Conservation (phyloP, 1,284 basidiomycete genomes). For the Salmacisia buchloeana region DNA sequence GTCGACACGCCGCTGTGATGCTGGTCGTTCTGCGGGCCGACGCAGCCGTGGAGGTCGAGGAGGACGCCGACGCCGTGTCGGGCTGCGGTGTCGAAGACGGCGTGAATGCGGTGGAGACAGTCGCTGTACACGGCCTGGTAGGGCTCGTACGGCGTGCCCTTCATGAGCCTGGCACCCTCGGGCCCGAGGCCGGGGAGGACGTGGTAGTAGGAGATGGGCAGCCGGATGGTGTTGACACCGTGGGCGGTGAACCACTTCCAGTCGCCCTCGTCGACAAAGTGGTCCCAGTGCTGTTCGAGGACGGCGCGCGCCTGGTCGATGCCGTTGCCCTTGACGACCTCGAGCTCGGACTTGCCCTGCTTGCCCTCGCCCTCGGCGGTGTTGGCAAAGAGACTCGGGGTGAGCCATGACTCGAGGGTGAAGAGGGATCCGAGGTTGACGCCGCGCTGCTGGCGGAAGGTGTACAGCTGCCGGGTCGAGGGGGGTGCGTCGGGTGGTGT, state of each 20-base stretch:
- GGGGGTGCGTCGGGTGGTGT: slow-evolving; percentile 11
- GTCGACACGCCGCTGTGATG: slow-evolving; percentile 44
- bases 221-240: slow-evolving; percentile 75
- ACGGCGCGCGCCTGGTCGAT: slow-evolving; percentile 57
- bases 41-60: slow-evolving; percentile 62
- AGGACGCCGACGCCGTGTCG: slow-evolving; percentile 69
- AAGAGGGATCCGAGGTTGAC: slow-evolving; percentile 68
- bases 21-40: slow-evolving; percentile 58
- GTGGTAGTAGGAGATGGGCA: slow-evolving; percentile 66
- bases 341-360: slow-evolving; percentile 53
- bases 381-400: slow-evolving; percentile 28
- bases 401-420: slow-evolving; percentile 50
- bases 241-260: slow-evolving; percentile 62
- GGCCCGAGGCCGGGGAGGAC: slow-evolving; percentile 65
- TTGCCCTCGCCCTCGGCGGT: slow-evolving; percentile 11
- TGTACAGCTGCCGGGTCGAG: slow-evolving; percentile 55
- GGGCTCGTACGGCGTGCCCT: slow-evolving; percentile 67
- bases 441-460: slow-evolving; percentile 70
- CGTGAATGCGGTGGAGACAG: slow-evolving; percentile 68
- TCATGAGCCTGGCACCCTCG: slow-evolving; percentile 53
- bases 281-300: slow-evolving; percentile 75
- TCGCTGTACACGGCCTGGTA: slow-evolving; percentile 62
- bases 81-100: slow-evolving; percentile 63
- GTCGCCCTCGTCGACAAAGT: slow-evolving; percentile 48
- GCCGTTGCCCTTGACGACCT: slow-evolving; percentile 63